These are phyloP conservation scores for Thermomyces lanuginosus DNA, from an alignment of 2,329 filamentous ascomycete species.

Conservation along the genomic window DNA sequence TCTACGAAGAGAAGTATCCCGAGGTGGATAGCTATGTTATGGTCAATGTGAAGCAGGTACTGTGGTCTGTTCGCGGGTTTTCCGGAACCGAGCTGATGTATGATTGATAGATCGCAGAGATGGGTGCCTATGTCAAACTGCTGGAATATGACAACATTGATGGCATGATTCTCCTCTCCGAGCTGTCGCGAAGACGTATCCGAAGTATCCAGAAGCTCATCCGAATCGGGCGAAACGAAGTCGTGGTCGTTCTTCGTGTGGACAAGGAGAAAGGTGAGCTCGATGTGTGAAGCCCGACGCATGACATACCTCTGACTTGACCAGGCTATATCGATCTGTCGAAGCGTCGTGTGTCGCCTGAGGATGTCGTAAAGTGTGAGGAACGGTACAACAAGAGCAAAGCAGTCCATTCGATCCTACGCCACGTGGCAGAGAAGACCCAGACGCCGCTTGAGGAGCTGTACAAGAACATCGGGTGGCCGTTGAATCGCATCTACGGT, in stretches of 20 bases:
- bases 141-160: constrained; percentile 99
- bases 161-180: constrained; percentile 97
- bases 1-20: constrained; percentile 94
- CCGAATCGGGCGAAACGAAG: constrained; percentile 91
- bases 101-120: constrained; percentile 69
- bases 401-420: constrained; percentile 97
- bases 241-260: constrained; percentile 93
- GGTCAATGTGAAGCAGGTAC: constrained; percentile 97
- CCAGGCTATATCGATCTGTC: constrained; percentile 91
- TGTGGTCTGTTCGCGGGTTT: background rate
- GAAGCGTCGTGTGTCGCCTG: constrained; percentile 91
- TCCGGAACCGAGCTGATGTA: constrained; percentile 5
- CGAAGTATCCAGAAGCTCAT: constrained; percentile 98
- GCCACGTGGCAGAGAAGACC: constrained; percentile 95
- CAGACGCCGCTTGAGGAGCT: constrained; percentile 83
- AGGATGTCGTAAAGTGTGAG: constrained; percentile 96
- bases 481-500: constrained; percentile 91
- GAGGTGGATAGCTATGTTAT: constrained; percentile 99
- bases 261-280: constrained; percentile 91
- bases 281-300: too few relatives aligned
- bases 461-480: constrained; percentile 92
- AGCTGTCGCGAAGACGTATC: constrained; percentile 95
- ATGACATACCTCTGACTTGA: constrained; percentile 3
- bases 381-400: constrained; percentile 99
- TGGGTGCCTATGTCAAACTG: constrained; percentile 99